Base-by-base conservation (phyloP, 2,329 filamentous ascomycete species). In the Aspergillus viridinutans region DNA sequence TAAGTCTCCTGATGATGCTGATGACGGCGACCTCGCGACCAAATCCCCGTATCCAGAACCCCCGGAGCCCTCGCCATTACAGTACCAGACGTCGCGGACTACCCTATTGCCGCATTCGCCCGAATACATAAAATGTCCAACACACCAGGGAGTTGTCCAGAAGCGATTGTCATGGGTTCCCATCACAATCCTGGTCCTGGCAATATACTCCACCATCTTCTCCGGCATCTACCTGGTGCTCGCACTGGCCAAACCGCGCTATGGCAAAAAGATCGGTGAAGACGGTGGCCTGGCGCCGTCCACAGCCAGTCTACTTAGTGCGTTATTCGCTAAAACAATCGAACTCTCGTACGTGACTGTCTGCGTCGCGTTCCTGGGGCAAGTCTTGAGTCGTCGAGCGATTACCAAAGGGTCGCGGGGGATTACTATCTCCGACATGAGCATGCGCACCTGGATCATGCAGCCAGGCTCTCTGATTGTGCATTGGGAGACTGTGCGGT, bases 281-380 rank as follows among this genome's bases (percentile, higher is more conserved):
- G 47, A 61, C 12, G 79, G 81, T 7, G 65, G 69, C 0, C 64
- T 92, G 17, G 76, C 77, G 0, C 85, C 86, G 0, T 81, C 85
- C 0, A 87, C 84, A 1, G 89, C 90, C 0, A 86, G 84, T 0
- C 73, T 90, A 1, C 67, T 92, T 0, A 85, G 84, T n/a, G 83
- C 88, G 0, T 72, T 90, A 2, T 76, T 90, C 38, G 88, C 90
- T 7, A 93, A 92, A 72, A 83, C 87, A 0, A 90, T 92, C 50
- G 90, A 93, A 72, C 69, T 92, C 61, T 85, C 87, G 0, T 93
- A 92, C 66, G 88, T 90, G 3, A 90, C 89, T 0, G 85, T 90
- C 0, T 89, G 90, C 58, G 87, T 92, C 1, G 83, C 87, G 0
- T 89, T 89, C 54, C 69, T 92, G 0, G 90, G 90, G 0, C 90